Conservation (phyloP, 2,329 filamentous ascomycete species). For the Nemania bipapillata region DNA sequence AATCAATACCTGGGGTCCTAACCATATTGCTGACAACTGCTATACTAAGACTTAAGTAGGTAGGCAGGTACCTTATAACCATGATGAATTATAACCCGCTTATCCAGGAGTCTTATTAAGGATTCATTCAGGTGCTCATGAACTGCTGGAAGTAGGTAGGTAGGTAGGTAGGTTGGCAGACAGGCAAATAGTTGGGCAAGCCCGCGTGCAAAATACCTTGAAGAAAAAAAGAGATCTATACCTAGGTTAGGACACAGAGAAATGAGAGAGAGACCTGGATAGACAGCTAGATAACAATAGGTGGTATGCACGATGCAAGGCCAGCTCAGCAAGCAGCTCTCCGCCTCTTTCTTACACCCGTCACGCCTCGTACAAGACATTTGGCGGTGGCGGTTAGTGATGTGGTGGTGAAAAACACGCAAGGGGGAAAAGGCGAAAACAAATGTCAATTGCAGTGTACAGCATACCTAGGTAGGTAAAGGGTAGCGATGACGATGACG, state of each 20-base stretch:
- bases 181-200: constrained; percentile 21
- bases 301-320: constrained; percentile 48
- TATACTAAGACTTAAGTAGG: too few relatives aligned
- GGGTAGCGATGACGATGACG: constrained; percentile 4
- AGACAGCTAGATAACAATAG: constrained; percentile 24
- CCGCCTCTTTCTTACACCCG: constrained; percentile 32
- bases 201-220: too few relatives aligned
- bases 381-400: constrained; percentile 32
- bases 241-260: neutral
- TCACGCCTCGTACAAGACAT: constrained; percentile 29
- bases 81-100: neutral
- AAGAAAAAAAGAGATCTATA: too few relatives aligned
- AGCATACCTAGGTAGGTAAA: neutral
- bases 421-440: neutral
- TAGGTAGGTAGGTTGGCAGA: neutral
- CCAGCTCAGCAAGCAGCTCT: constrained; percentile 42
- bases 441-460: neutral
- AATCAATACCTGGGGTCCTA: neutral
- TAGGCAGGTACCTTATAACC: neutral
- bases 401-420: constrained; percentile 5
- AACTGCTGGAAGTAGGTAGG: constrained; percentile 9
- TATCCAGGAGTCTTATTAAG: constrained; percentile 14
- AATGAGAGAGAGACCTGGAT: neutral
- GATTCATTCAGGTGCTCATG: constrained; percentile 20
- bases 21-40: constrained; percentile 19